Base-by-base conservation (phyloP, 1,284 basidiomycete species). In the Marasmius oreades region DNA sequence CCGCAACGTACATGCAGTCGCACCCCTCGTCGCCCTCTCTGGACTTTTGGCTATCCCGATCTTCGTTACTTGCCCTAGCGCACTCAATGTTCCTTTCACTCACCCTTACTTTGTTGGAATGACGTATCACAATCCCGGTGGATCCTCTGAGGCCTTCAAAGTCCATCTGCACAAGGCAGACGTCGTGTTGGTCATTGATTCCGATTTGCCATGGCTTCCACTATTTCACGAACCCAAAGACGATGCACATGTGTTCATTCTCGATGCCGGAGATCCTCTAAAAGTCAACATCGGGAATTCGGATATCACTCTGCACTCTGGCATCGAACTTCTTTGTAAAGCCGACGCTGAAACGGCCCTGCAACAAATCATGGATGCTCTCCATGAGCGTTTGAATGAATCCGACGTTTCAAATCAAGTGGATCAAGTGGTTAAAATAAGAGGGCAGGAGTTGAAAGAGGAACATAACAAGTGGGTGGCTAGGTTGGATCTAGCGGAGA, bases 151-250 rank as follows among this genome's bases (percentile, higher is more conserved):
- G n/a, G 20, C 44, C 22, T 53, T 56, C 46, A 37, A 36, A 44
- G 62, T 69, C 2, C 72, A 78, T 52, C 73, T 90, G 14, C 69
- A 73, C 39, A 68, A 70, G 24, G 84, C 85, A 0, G 88, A 90
- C 62, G 76, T 82, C 3, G 76, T 90, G 33, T 68, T 90, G 18
- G 71, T 88, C 16, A 59, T 90, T 11, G 86, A 90, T 53, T 77
- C 75, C 7, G 85, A 86, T 57, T 69, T 88, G 1, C 83, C 86
- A 0, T 90, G 85, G 84, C 78, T 88, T n/a, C 76, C 80, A 0
- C 71, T 73, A 50, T 74, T 78, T 55, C 69, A 75, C 39, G 69
- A 68, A 31, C 83, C 85, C 0, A 64, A 52, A 0, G 62, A 70
- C 0, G 68, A 70, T 10, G 77, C 82, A 0, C 70, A 75, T 11